These are phyloP conservation scores for Venturia effusa DNA, from an alignment of 2,329 filamentous ascomycete species.

Conservation along the genomic window DNA sequence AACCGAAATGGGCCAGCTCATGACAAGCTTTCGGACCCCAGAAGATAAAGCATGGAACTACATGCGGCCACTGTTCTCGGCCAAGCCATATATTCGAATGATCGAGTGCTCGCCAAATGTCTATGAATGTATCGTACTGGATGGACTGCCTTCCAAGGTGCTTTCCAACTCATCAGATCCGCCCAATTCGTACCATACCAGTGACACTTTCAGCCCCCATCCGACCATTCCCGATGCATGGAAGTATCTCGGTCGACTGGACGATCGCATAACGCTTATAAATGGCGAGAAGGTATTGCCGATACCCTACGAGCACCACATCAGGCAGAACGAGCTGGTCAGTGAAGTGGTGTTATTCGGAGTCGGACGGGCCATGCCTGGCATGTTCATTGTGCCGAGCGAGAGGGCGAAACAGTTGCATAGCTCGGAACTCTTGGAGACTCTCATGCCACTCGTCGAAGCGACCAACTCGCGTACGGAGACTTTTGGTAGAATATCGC, in stretches of 20 bases:
- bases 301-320: constrained; percentile 40
- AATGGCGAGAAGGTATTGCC: constrained; percentile 42
- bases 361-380: constrained; percentile 40
- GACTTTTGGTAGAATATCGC: constrained; percentile 42
- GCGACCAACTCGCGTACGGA: constrained; percentile 39
- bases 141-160: constrained; percentile 24
- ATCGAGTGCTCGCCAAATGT: constrained; percentile 19
- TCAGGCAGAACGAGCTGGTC: constrained; percentile 42
- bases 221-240: constrained; percentile 33
- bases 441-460: constrained; percentile 40
- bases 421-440: constrained; percentile 32
- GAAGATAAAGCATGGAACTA: constrained; percentile 53
- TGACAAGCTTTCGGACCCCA: constrained; percentile 45
- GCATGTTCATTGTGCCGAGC: constrained; percentile 42
- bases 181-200: constrained; percentile 34
- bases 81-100: background rate
- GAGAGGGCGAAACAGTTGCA: constrained; percentile 26
- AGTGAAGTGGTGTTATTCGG: constrained; percentile 49
- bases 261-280: constrained; percentile 36
- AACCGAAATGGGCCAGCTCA: constrained; percentile 51
- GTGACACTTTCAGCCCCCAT: constrained; percentile 37
- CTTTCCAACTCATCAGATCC: constrained; percentile 35
- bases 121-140: constrained; percentile 32
- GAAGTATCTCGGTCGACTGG: constrained; percentile 36
- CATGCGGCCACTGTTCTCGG: constrained; percentile 24